Evolutionary conservation across 352 stramenopile genomes (phyloP).

Genomic region (Pythium dissimile): DNA sequence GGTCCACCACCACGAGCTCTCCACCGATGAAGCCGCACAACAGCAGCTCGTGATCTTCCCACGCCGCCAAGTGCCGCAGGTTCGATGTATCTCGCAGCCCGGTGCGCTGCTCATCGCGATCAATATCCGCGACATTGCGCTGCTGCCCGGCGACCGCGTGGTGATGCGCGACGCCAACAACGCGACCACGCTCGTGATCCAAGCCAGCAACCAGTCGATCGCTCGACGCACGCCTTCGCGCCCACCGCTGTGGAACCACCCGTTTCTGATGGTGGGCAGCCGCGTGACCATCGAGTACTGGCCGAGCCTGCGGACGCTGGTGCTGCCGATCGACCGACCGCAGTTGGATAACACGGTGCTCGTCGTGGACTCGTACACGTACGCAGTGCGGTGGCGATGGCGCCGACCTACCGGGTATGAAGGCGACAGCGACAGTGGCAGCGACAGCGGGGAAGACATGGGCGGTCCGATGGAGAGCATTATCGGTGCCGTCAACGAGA

Average conservation of each 20-base stretch:
- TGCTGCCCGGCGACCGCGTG: conserved; percentile 26
- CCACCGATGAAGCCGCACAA: background rate
- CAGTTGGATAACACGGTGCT: conserved; percentile 24
- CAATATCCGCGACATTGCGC: conserved; percentile 21
- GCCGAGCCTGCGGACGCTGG: conserved; percentile 41
- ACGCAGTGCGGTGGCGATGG: conserved; percentile 10
- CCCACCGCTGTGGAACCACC: conserved; percentile 35
- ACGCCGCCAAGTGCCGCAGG: conserved; percentile 19
- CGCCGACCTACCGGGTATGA: background rate
- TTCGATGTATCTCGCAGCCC: conserved; percentile 16
- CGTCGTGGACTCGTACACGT: conserved; percentile 42
- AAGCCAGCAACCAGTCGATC: conserved; percentile 21
- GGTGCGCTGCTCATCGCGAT: conserved; percentile 23
- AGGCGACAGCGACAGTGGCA: background rate
- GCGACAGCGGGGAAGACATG: background rate
- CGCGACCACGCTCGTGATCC: conserved; percentile 4
- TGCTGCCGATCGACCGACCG: conserved; percentile 29
- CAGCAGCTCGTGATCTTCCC: conserved; percentile 20
- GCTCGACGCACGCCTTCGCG: background rate
- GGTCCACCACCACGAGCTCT: background rate
- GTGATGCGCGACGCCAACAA: conserved; percentile 14
- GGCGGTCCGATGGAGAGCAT: conserved; percentile 34
- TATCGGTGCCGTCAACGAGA: conserved; percentile 39
- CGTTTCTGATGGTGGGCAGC: conserved; percentile 38
- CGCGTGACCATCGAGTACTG: conserved; percentile 46